These are phyloP conservation scores for Hypoxylon sp. DNA, from an alignment of 2,329 filamentous ascomycete species.

Conservation along the genomic window DNA sequence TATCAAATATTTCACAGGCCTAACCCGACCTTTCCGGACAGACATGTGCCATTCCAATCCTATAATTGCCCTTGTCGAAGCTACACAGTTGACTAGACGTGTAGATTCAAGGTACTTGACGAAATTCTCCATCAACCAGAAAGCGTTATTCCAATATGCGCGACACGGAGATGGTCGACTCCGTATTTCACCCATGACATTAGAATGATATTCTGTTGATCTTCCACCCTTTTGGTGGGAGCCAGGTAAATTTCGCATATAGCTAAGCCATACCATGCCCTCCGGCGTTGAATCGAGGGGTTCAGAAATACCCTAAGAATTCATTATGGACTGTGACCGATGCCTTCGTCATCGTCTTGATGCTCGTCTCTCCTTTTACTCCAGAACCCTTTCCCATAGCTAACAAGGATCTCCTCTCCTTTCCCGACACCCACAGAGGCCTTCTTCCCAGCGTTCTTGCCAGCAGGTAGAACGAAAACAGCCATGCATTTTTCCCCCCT, in stretches of 20 bases:
- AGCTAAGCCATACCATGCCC: not conserved
- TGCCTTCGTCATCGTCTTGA: constrained; percentile 16
- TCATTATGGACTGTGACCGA: not conserved
- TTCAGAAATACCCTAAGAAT: not conserved
- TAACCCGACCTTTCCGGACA: too few relatives aligned
- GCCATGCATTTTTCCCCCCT: constrained; percentile 69
- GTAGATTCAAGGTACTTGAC: too few relatives aligned
- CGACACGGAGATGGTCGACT: too few relatives aligned
- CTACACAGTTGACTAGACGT: too few relatives aligned
- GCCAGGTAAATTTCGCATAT: not conserved
- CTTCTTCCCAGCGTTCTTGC: constrained; percentile 57
- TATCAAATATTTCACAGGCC: too few relatives aligned
- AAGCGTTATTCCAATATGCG: too few relatives aligned
- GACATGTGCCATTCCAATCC: too few relatives aligned
- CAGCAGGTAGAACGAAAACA: constrained; percentile 68
- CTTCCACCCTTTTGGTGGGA: not conserved
- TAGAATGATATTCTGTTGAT: not conserved
- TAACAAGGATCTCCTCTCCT: constrained; percentile 76
- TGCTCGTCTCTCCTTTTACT: constrained; percentile 61
- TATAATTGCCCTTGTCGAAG: too few relatives aligned
- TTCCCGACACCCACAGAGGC: constrained; percentile 63
- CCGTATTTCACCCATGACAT: too few relatives aligned
- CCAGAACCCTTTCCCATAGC: constrained; percentile 79
- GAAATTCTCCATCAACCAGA: too few relatives aligned
- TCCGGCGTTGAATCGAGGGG: not conserved